Evolutionary conservation across 179 eudicot species (phyloP), one percentile per base, ranked within the genome.

Genomic region (Drosera spatulata): DNA sequence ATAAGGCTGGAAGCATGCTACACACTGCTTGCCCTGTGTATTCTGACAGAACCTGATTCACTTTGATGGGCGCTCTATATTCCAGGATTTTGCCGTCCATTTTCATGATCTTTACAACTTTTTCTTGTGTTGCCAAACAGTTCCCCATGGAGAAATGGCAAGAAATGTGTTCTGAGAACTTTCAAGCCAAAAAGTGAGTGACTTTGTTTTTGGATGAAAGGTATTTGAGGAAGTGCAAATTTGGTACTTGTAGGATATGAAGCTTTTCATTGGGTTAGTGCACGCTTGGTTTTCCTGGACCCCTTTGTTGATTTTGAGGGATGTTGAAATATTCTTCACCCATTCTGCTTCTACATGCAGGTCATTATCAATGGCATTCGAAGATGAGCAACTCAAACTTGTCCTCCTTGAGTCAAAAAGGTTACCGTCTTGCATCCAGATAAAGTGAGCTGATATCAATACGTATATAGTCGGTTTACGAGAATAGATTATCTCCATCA

Each of bases 71-170:
- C 46, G 79, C 61, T 65, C 59, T 74, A 71, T 72, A 83, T 65
- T 75, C 77, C 4, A 75, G 71, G 45, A 82, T 67, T 52, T 78
- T 70, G 22, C 79, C 82, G 60, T 79, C 83, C 49, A 71, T 62
- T 66, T 78, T 81, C 72, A 65, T 60, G 37, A 22, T 22, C 33
- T 22, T 22, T 22, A 22, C 33, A 22, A 22, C 33, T 22, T 22
- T 22, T 22, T 22, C 64, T 72, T 79, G 77, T 56, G 68, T 53
- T 71, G 53, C 64, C 53, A 87, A 72, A 74, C 96, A 87, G 57
- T 85, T 87, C 15, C 93, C 89, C 96, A 85, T 82, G 65, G 7
- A 50, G 4, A n/a, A 4, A 4, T 50, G 12, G 13, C 13, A 14
- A 50, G 53, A 50, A 50, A 50, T 50, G 53, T 14, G 10, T 7